Percentiles rank a stretch among this genome's conserved stretches.
Evolutionary conservation across 208 protist genomes (phyloP).

Genomic region (Crithidia mellificae): DNA sequence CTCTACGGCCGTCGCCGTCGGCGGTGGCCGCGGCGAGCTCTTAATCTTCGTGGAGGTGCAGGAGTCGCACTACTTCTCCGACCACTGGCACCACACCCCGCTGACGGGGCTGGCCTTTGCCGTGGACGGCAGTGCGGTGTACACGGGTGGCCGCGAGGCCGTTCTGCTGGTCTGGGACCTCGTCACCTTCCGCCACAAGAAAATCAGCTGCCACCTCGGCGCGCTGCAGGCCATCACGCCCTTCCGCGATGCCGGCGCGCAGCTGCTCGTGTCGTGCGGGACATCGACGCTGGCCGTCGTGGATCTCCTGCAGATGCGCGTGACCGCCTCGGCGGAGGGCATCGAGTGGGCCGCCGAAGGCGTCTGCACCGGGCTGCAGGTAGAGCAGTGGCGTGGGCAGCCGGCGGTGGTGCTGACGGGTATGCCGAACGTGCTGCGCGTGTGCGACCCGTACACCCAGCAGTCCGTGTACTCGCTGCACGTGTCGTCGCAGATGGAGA

Average conservation of each 20-base stretch:
- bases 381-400: slow-evolving; percentile 74
- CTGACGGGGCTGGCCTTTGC: slow-evolving; percentile 72
- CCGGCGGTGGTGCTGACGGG: slow-evolving; percentile 78
- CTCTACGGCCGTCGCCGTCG: slow-evolving; percentile 53
- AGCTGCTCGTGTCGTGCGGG: slow-evolving; percentile 68
- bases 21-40: slow-evolving; percentile 76
- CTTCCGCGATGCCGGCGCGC: slow-evolving; percentile 34
- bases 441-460: slow-evolving; percentile 86
- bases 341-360: slow-evolving; percentile 81
- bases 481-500: slow-evolving; percentile 88
- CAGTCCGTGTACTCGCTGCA: slow-evolving; percentile 88
- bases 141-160: slow-evolving; percentile 68
- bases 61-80: slow-evolving; percentile 72
- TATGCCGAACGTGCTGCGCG: slow-evolving; percentile 75
- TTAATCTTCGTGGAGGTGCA: slow-evolving; percentile 60
- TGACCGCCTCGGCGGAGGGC: slow-evolving; percentile 64
- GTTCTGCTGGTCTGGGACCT: slow-evolving; percentile 76
- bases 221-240: slow-evolving; percentile 44
- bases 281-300: slow-evolving; percentile 69
- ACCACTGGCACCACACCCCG: slow-evolving; percentile 91
- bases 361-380: slow-evolving; percentile 66
- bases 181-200: slow-evolving; percentile 50
- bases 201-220: slow-evolving; percentile 29
- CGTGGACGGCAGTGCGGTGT: slow-evolving; percentile 73
- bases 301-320: slow-evolving; percentile 68